Base-by-base conservation (phyloP, 1,139 yeast species). In the Kodamaea fungicola region DNA sequence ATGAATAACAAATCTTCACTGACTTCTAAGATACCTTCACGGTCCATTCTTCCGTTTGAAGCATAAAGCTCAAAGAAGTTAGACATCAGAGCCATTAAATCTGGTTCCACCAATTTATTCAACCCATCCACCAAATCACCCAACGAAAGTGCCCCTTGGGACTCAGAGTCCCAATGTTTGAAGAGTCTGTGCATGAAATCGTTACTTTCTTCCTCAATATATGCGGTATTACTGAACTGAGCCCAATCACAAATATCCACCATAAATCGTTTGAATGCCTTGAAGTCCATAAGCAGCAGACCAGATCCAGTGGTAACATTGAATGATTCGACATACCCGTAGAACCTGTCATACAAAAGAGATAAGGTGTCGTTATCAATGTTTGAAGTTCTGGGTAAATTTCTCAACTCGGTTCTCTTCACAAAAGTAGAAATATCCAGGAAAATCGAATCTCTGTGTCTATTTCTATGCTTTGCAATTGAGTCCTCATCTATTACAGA, bases 401-500 rank as follows among this genome's bases (percentile, higher is more conserved):
- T 89, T 46, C 98, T 74, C 28, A 92, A 59, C 57, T 92, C 97
- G 0, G 97, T 88, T 41, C 96, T 74, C 58, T 92, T 92, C 30
- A 94, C 95, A 64, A 92, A 92, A 0, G 82, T 71, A 47, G 94
- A 95, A 45, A 92, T 88, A 43, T 92, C 90, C 49, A 78, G 86
- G 52, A 86, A 78, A 35, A 92, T 90, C 28, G 81, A 77, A 50
- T 82, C 81, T 58, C 90, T 82, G 56, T 80, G 83, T 52, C 76
- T 83, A 30, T 75, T 67, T 39, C 97, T 76, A 51, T 81, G 85
- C 42, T 74, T 80, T 28, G 72, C 72, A 34, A 94, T 80, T 57
- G 79, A 71, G 1, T 79, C 82, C 42, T 90, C 96, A 24, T 89
- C 82, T 22, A 94, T 76, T 8, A 78, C 79, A 8, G 85, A 71